Base-by-base conservation (phyloP, 495 filamentous ascomycete genomes). In the Penicillium canescens region DNA sequence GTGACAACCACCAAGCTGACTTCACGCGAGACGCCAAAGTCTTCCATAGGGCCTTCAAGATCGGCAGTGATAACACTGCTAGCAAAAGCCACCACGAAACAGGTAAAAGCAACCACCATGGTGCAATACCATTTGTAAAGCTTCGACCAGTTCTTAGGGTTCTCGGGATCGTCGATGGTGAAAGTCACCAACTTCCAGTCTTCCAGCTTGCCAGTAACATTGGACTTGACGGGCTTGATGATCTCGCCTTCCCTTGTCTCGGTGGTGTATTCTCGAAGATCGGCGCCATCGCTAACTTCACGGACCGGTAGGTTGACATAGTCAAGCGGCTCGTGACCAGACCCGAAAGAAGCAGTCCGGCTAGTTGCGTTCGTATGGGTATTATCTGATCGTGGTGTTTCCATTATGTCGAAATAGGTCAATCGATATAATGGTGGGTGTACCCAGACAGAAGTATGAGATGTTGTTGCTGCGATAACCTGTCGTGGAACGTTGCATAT, bases 131-230 rank as follows among this genome's bases (percentile, higher is more conserved):
- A 91, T 69, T 88, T 88, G 24, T 71, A 73, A 4, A 46, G 35
- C 13, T 73, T 75, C 0, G 77, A 70, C 84, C 84, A 87, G 61
- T 86, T 83, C 58, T 80, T 79, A 0, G 84, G 84, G 48, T 86
- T 85, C 34, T 79, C 76, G 2, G 75, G 72, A 48, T 87, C 84
- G 26, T 80, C 73, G 49, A 86, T 77, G 8, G 71, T 75, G 66
- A 90, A 93, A 0, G 83, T 86, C 21, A 93, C 89, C 21, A 93
- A 72, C 59, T 89, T 88, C 76, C 86, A 89, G 38, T 78, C 76
- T 46, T 76, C 73, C 23, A 79, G 66, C 45, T 77, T 62, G 37
- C 82, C 81, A 2, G 79, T 75, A 12, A 65, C 72, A 24, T 82
- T 66, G 4, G 84, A 84, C 20, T 66, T 67, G 37, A 81, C 58